phyloP scores from a whole-genome alignment of 495 filamentous ascomycete species.

The Trichoderma orchidacearum region DNA sequence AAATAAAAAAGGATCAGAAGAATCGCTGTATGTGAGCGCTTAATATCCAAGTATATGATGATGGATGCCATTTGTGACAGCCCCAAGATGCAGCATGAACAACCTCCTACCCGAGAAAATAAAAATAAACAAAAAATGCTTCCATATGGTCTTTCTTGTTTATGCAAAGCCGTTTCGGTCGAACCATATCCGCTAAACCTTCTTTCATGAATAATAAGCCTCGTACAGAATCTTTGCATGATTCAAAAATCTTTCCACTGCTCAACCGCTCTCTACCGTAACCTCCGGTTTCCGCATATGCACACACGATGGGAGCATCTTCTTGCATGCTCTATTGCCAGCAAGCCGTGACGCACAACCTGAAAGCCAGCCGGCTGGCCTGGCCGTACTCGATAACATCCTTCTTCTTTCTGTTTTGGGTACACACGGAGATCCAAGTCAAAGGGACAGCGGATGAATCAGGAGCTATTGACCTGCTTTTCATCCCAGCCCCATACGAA shows the following conservation, averaged over 20 bases:
- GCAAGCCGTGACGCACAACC: not conserved
- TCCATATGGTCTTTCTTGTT: not conserved
- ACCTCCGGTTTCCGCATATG: too few relatives aligned
- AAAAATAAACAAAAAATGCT: not conserved
- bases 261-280: too few relatives aligned
- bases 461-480: slow-evolving; percentile 3
- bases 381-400: not conserved
- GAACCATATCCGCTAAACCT: not conserved
- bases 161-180: not conserved
- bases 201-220: not conserved
- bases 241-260: too few relatives aligned
- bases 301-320: too few relatives aligned
- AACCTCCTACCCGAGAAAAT: not conserved
- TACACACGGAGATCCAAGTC: too few relatives aligned
- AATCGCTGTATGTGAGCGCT: not conserved
- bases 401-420: not conserved
- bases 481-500: slow-evolving; percentile 93
- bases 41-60: not conserved
- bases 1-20: not conserved
- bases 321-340: not conserved
- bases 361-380: not conserved
- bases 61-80: not conserved
- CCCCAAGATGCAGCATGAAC: not conserved
- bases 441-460: not conserved
- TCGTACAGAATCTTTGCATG: too few relatives aligned